These are phyloP conservation scores for Oenanthe sinensis DNA, from an alignment of 129 eudicot species.

Conservation along the genomic window DNA sequence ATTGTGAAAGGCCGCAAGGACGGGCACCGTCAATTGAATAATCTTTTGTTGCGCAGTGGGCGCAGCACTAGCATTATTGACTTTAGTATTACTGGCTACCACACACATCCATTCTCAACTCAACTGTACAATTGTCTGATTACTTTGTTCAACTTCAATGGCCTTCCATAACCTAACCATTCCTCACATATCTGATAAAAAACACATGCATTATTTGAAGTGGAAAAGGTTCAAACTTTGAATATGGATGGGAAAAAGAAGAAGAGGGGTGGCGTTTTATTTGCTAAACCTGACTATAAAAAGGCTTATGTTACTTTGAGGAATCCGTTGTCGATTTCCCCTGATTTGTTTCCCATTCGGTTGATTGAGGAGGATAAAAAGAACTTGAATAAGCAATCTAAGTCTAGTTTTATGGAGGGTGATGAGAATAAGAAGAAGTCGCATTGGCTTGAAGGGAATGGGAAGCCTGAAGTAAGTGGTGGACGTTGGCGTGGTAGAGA, in stretches of 20 bases:
- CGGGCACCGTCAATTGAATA: no score
- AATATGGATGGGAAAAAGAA: constrained; percentile 96
- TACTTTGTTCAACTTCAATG: no score
- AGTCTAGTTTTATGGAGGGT: constrained; percentile 62
- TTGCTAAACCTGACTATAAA: constrained; percentile 85
- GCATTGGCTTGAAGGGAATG: constrained; percentile 78
- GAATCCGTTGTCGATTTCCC: constrained; percentile 58
- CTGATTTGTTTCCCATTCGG: constrained; percentile 66
- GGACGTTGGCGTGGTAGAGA: constrained; percentile 20
- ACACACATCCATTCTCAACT: no score
- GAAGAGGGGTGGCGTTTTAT: constrained; percentile 74
- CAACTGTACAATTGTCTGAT: no score
- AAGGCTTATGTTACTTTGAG: constrained; percentile 79
- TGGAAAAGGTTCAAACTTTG: constrained; percentile 72
- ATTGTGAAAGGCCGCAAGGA: no score
- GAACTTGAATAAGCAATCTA: constrained; percentile 50
- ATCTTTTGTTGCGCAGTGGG: no score
- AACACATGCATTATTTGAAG: constrained; percentile 32
- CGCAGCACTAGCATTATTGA: no score
- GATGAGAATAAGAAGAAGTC: constrained; percentile 44
- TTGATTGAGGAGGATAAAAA: constrained; percentile 65
- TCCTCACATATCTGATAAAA: no score
- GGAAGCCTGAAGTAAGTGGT: constrained; percentile 6
- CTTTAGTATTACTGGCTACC: no score
- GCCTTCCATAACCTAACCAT: no score